Evolutionary conservation across 2,329 filamentous ascomycete genomes (phyloP), one percentile per base, ranked within the genome.

Genomic region (Anthostomella pinea): DNA sequence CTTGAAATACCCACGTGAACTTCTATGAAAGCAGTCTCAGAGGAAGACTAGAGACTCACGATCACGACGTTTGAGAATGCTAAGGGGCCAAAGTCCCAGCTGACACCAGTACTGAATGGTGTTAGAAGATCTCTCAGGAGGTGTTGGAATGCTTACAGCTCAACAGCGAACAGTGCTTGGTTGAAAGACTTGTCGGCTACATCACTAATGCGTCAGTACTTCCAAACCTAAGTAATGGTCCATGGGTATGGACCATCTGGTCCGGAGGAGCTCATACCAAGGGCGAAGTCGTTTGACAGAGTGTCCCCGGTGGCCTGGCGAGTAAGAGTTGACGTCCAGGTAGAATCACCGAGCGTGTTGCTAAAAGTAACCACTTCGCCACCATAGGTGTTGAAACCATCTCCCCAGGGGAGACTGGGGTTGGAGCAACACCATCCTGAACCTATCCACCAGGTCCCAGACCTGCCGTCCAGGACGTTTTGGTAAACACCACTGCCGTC

Each of bases 21-120:
- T n/a, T n/a, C n/a, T n/a, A n/a, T n/a, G n/a, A n/a, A n/a, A n/a
- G n/a, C n/a, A n/a, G 9, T 6, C 14, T 21, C 8, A 26, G 28
- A 14, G 10, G n/a, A 18, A 18, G 25, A 9, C 21, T 22, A 4
- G 6, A 48, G 27, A 47, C 58, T 55, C 44, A 73, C 72, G 5
- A 75, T 73, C 34, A 69, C 69, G 39, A 80, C 58, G 30, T 68
- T 63, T 42, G 67, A 44, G 37, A 61, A 68, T 6, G 55, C 56
- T n/a, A 67, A 50, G 8, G 52, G 38, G 2, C 65, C 64, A 41
- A 67, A 68, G 43, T 64, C 51, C 64, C 64, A 68, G n/a, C 43
- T 45, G 8, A 62, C 56, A 26, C 54, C 58, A 13, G 56, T 57
- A 2, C 58, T 59, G 32, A 3, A 25, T 15, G 24, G 19, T 15